Evolutionary conservation across 176 grass and related monocot species (phyloP).

Genomic region (Oryza glumipatula): DNA sequence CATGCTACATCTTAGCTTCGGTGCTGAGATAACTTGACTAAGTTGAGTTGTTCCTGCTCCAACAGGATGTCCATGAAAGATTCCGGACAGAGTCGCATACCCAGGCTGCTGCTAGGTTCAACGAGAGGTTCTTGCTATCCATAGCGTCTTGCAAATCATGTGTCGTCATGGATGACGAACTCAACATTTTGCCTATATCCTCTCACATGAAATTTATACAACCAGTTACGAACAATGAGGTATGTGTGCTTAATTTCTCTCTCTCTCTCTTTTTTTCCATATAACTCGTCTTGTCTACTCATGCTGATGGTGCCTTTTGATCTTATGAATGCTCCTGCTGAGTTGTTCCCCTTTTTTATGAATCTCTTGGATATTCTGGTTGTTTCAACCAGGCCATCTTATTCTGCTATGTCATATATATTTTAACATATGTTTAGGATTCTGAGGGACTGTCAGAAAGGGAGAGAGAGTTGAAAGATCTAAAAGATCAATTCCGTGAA

Average conservation of each 20-base stretch:
- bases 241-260: constrained; percentile 10
- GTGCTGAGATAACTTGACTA: neutral
- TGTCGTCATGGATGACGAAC: constrained; percentile 96
- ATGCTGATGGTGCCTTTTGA: neutral
- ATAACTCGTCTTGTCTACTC: neutral
- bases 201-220: constrained; percentile 81
- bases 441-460: constrained; percentile 76
- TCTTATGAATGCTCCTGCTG: constrained; percentile 3
- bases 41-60: constrained; percentile 9
- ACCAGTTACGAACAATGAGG: constrained; percentile 65
- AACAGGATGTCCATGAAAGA: constrained; percentile 95
- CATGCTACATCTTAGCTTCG: neutral
- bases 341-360: constrained; percentile 1
- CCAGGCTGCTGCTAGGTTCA: constrained; percentile 71
- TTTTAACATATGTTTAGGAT: constrained; percentile 58
- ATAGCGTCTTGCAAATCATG: constrained; percentile 91
- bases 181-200: constrained; percentile 94
- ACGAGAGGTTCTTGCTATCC: constrained; percentile 91
- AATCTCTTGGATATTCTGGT: constrained; percentile 13
- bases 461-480: constrained; percentile 80
- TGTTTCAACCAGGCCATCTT: constrained; percentile 16
- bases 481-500: constrained; percentile 87
- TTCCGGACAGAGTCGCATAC: constrained; percentile 96
- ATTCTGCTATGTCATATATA: neutral
- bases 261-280: neutral